phyloP scores from a whole-genome alignment of 768 basidiomycete genomes.

The Gloeopeniophorella convolvens region DNA sequence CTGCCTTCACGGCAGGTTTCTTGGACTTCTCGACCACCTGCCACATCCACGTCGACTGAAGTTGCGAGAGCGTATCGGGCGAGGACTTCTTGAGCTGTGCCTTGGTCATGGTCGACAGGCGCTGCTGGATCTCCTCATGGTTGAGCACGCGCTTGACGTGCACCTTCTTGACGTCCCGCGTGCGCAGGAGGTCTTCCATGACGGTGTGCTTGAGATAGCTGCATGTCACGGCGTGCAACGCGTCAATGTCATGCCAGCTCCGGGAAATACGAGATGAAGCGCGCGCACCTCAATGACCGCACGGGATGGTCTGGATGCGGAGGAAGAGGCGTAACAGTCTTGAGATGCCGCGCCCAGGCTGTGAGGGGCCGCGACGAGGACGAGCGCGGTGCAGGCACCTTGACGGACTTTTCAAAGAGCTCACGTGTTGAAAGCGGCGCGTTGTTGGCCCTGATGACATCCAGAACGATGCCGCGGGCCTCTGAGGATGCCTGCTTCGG shows the following conservation, averaged over 20 bases:
- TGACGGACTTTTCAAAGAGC: conserved; percentile 25
- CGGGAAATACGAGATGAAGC: neutral
- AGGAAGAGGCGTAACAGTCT: conserved; percentile 34
- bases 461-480: conserved; percentile 24
- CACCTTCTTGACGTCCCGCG: conserved; percentile 39
- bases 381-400: conserved; percentile 14
- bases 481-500: conserved; percentile 12
- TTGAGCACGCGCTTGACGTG: conserved; percentile 29
- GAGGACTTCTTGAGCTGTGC: conserved; percentile 24
- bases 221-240: too few species aligned
- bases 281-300: conserved; percentile 45
- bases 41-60: conserved; percentile 37
- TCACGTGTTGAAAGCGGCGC: conserved; percentile 26
- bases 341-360: conserved; percentile 10
- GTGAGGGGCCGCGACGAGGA: neutral
- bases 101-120: conserved; percentile 22
- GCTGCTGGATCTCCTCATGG: conserved; percentile 25
- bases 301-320: conserved; percentile 42
- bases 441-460: conserved; percentile 19
- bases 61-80: conserved; percentile 17
- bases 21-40: conserved; percentile 12
- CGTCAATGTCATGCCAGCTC: too few species aligned
- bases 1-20: neutral
- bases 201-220: conserved; percentile 54
- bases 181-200: conserved; percentile 39